Percentiles rank a stretch among this genome's conserved stretches.
These are phyloP conservation scores for Cryphonectria nitschkei DNA, from an alignment of 2,329 filamentous ascomycete genomes.

Conservation along the genomic window DNA sequence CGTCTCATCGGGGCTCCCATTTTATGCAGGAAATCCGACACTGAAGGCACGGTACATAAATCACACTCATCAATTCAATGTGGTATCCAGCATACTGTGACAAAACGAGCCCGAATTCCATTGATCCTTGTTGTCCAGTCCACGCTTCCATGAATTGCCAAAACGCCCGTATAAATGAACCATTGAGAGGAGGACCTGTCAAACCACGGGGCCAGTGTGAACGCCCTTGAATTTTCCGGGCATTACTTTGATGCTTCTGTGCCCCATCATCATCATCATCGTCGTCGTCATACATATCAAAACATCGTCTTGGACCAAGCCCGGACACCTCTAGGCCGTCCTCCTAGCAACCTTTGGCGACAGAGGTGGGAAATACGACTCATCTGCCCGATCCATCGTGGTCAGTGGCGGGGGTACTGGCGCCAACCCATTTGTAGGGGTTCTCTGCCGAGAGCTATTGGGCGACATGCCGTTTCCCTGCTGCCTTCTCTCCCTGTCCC, in stretches of 20 bases:
- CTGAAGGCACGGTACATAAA: not conserved
- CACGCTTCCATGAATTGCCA: not conserved
- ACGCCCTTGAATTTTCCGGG: not conserved
- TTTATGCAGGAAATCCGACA: not conserved
- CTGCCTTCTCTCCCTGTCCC: constrained; percentile 31
- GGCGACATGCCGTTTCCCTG: constrained; percentile 39
- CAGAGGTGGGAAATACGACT: constrained; percentile 46
- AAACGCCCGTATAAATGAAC: not conserved
- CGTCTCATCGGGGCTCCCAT: not conserved
- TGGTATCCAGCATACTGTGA: not conserved
- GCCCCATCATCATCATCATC: not conserved
- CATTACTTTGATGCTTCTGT: not conserved
- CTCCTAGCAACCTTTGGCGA: constrained; percentile 41
- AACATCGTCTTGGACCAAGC: not conserved
- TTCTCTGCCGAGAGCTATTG: constrained; percentile 54
- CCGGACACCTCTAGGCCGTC: not conserved
- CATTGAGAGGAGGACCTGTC: too few species aligned
- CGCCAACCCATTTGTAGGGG: constrained; percentile 44
- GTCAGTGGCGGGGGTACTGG: constrained; percentile 33
- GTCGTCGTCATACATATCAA: not conserved
- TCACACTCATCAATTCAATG: constrained; percentile 13
- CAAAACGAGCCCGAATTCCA: not conserved
- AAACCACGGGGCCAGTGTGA: not conserved
- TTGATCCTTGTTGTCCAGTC: not conserved
- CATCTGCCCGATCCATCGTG: constrained; percentile 40